A percentile compares a stretch with the other conserved stretches of the same genome.
phyloP scores from a whole-genome alignment of 768 basidiomycete genomes.

The Tulasnella sp. region DNA sequence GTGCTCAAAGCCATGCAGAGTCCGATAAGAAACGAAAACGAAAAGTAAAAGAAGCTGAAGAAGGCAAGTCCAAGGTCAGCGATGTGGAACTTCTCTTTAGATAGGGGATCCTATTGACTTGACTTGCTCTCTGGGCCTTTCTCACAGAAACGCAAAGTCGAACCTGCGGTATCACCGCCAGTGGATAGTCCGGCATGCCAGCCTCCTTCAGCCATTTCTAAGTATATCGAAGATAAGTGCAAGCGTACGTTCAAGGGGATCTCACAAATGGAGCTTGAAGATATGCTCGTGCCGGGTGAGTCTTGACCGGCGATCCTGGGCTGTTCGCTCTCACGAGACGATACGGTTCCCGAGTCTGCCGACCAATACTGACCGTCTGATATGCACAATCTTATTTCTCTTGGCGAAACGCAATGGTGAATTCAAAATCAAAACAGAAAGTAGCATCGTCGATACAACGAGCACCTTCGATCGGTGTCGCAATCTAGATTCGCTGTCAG shows the following conservation, averaged over 20 bases:
- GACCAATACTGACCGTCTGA: neutral
- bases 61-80: conserved; percentile 46
- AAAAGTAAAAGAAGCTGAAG: conserved; percentile 58
- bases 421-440: conserved; percentile 10
- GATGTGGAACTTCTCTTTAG: no score
- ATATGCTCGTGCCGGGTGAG: conserved; percentile 69
- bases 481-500: conserved; percentile 56
- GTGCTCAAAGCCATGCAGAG: conserved; percentile 12
- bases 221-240: conserved; percentile 57
- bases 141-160: conserved; percentile 24
- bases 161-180: conserved; percentile 28
- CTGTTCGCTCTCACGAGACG: no score
- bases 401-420: neutral
- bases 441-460: conserved; percentile 59
- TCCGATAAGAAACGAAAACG: conserved; percentile 60
- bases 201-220: conserved; percentile 44
- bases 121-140: neutral
- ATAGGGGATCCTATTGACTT: no score
- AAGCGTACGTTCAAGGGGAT: conserved; percentile 56
- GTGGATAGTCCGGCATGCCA: neutral
- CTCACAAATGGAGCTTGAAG: conserved; percentile 68
- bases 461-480: conserved; percentile 53
- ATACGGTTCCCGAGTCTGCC: neutral
- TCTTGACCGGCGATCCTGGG: neutral
- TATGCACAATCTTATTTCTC: neutral